Base-by-base conservation (phyloP, 108 stramenopile genomes). In the Cyclotella sp. region DNA sequence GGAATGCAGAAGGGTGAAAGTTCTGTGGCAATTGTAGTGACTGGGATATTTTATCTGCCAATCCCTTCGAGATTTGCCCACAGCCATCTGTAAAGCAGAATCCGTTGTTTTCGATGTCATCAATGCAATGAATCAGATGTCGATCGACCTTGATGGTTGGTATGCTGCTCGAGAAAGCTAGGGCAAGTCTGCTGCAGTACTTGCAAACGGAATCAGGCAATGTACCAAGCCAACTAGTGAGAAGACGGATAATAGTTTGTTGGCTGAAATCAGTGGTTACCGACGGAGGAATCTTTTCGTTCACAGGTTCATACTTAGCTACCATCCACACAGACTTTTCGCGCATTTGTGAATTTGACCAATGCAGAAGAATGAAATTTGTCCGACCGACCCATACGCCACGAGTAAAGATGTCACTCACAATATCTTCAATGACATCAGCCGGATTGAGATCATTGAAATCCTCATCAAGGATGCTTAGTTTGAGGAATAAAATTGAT, bases 331-430 rank as follows among this genome's bases (percentile, higher is more conserved):
- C 49, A 7, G 49, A 51, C 8, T 51, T 51, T 51, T 51, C n/a
- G 49, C 49, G 49, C 49, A 51, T 3, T 51, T 51, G 49, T 51
- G 49, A 51, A 51, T 51, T 51, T 51, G 49, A 51, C 49, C 49
- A 51, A 51, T 51, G 49, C 3, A 51, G 49, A 51, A 51, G 49
- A 51, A 19, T 19, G 8, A 51, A 51, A 19, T 51, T 51, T 19
- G 49, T 51, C 49, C 19, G 16, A 16, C 49, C 49, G 8, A 51
- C 49, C n/a, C 16, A 51, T 3, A 51, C 19, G 19, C 49, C 19
- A 51, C 19, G n/a, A 19, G 49, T 51, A 19, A 51, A 51, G 19
- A 51, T 51, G 19, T 16, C 16, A 19, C 19, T 19, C 16, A 51
- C 49, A 16, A 19, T 19, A 8, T 51, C 8, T 19, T 51, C 49